A percentile compares a stretch with the other conserved stretches of the same genome.
Conservation (phyloP, 2,329 filamentous ascomycete species). For the Colletotrichum lupini region DNA sequence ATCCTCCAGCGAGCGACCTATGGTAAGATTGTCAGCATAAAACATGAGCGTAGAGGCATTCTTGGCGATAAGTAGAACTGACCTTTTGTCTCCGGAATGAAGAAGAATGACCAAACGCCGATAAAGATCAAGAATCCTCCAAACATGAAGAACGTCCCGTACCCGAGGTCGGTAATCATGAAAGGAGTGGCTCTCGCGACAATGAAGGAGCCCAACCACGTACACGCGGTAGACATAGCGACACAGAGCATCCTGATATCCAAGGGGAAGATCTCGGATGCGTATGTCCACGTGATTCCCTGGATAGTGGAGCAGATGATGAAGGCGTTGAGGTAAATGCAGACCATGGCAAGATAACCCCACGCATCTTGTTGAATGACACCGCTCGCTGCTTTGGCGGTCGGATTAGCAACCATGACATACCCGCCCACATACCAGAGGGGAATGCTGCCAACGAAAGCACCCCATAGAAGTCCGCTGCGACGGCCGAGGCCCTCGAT, state of each 20-base stretch:
- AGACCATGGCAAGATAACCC: slow-evolving; percentile 58
- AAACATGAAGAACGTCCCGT: slow-evolving; percentile 66
- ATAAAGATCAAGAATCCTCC: slow-evolving; percentile 57
- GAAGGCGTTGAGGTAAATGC: slow-evolving; percentile 54
- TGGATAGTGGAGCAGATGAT: slow-evolving; percentile 55
- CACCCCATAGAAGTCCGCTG: slow-evolving; percentile 57
- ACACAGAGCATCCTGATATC: slow-evolving; percentile 51
- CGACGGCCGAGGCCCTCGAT: slow-evolving; percentile 60
- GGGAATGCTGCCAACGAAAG: slow-evolving; percentile 50
- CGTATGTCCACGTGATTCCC: slow-evolving; percentile 56
- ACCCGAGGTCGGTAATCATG: slow-evolving; percentile 54
- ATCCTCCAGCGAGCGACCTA: slow-evolving; percentile 56
- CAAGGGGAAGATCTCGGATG: slow-evolving; percentile 57
- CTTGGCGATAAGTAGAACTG: not conserved
- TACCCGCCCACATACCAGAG: slow-evolving; percentile 54
- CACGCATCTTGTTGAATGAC: slow-evolving; percentile 54
- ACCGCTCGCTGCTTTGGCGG: slow-evolving; percentile 55
- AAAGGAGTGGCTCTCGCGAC: slow-evolving; percentile 52
- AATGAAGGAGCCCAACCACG: slow-evolving; percentile 53
- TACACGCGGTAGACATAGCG: slow-evolving; percentile 47
- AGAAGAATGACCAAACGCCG: slow-evolving; percentile 59
- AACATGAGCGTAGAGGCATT: not conserved
- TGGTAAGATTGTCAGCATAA: not conserved
- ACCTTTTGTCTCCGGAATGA: slow-evolving; percentile 64
- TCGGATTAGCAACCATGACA: slow-evolving; percentile 46